These are phyloP conservation scores for Ceratocystis papillata DNA, from an alignment of 2,329 filamentous ascomycete species.

Conservation along the genomic window DNA sequence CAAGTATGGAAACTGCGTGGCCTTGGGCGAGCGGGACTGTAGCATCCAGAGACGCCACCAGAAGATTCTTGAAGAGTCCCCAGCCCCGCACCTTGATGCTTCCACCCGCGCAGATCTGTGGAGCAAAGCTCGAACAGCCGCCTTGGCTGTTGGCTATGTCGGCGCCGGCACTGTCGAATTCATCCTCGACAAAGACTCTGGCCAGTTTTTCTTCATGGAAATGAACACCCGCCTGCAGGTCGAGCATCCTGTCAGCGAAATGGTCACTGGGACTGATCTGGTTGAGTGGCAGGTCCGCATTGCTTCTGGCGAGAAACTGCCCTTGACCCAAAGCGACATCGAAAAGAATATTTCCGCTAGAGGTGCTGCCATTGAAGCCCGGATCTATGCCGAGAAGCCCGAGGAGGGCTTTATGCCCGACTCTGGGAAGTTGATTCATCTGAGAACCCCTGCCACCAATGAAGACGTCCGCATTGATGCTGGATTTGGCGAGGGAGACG, in stretches of 20 bases:
- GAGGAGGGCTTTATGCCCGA: conserved; percentile 87
- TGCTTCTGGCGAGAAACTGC: conserved; percentile 46
- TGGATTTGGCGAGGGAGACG: conserved; percentile 82
- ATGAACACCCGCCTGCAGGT: conserved; percentile 87
- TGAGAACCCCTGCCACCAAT: conserved; percentile 58
- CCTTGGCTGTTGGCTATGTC: conserved; percentile 72
- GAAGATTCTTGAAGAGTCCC: conserved; percentile 84
- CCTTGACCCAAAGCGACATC: conserved; percentile 50
- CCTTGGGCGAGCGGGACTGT: conserved; percentile 81
- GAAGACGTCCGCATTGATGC: conserved; percentile 81
- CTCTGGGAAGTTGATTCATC: conserved; percentile 75
- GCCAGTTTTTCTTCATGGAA: conserved; percentile 72
- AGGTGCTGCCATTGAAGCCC: conserved; percentile 86
- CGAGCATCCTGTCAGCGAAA: conserved; percentile 81
- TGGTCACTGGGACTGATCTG: conserved; percentile 60
- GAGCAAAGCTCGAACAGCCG: conserved; percentile 54
- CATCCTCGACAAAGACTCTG: conserved; percentile 72
- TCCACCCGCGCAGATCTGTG: conserved; percentile 50
- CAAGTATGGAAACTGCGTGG: conserved; percentile 63
- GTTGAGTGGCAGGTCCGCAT: conserved; percentile 94
- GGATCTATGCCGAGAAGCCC: conserved; percentile 94
- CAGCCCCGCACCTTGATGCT: conserved; percentile 57
- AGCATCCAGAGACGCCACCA: conserved; percentile 79
- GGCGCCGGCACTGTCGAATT: conserved; percentile 86
- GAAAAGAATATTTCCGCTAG: conserved; percentile 61